Conservation (phyloP, 2,329 filamentous ascomycete genomes). For the Aureobasidium sp. region DNA sequence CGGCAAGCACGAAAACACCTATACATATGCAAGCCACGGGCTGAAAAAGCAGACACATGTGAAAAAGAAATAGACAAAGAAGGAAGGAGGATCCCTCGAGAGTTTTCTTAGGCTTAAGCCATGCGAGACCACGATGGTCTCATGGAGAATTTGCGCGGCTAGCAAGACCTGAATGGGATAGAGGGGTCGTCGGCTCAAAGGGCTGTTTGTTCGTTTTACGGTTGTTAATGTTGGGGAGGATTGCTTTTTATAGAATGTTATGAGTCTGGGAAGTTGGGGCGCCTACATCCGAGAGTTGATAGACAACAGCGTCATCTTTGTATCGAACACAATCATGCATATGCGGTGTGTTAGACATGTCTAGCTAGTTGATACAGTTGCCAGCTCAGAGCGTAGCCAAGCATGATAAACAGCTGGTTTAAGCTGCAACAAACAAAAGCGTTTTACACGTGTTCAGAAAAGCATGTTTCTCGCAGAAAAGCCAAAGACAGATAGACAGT, state of each 20-base stretch:
- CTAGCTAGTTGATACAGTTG: neutral
- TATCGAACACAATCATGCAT: neutral
- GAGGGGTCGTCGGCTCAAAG: neutral
- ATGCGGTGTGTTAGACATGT: neutral
- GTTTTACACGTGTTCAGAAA: neutral
- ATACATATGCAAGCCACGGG: neutral
- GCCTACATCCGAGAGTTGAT: neutral
- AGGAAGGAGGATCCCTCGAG: neutral
- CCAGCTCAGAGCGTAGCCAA: neutral
- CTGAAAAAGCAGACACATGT: neutral
- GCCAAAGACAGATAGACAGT: neutral
- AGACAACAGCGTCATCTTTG: neutral
- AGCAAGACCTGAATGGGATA: neutral
- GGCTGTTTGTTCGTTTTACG: neutral
- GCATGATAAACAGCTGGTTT: neutral
- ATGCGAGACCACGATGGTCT: neutral
- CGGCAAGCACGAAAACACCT: neutral
- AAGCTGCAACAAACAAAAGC: neutral
- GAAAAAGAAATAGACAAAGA: neutral
- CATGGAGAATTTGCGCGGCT: neutral
- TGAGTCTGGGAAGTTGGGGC: neutral
- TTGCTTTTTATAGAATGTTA: neutral
- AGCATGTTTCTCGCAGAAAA: neutral
- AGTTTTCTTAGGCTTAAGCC: neutral
- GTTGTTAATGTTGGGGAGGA: neutral